Conservation (phyloP, 176 grass and related monocot genomes). For the Zizania latifolia region DNA sequence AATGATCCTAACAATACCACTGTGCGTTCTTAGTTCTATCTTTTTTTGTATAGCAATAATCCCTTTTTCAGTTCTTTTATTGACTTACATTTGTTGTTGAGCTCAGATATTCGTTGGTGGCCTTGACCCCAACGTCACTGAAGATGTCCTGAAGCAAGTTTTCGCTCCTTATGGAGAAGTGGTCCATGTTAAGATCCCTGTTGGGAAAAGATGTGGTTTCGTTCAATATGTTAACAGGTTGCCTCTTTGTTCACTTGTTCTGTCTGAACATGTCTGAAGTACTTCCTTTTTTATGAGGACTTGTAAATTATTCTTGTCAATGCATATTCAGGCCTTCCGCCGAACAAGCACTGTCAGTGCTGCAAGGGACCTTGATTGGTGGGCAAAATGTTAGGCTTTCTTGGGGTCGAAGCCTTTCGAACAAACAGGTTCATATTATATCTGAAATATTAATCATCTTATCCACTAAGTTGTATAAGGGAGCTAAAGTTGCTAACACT, state of each 20-base stretch:
- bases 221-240: constrained; percentile 89
- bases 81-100: constrained; percentile 25
- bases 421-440: constrained; percentile 53
- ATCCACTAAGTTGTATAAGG: not conserved
- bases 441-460: not conserved
- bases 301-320: constrained; percentile 6
- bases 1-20: constrained; percentile 99
- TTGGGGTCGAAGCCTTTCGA: constrained; percentile 85
- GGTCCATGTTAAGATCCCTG: constrained; percentile 91
- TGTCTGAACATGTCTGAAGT: not conserved
- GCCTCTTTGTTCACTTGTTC: not conserved
- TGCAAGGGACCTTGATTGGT: constrained; percentile 80
- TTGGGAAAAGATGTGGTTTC: constrained; percentile 94
- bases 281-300: not conserved
- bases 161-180: constrained; percentile 82
- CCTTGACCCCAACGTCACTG: constrained; percentile 77
- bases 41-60: constrained; percentile 24
- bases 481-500: constrained; percentile 17
- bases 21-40: constrained; percentile 65
- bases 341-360: constrained; percentile 68
- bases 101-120: constrained; percentile 94
- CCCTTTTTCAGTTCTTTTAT: constrained; percentile 16
- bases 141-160: constrained; percentile 74
- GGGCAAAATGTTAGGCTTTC: constrained; percentile 93
- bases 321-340: constrained; percentile 57